Evolutionary conservation across 768 basidiomycete genomes (phyloP), one percentile per base, ranked within the genome.

Genomic region (Tulasnella sp.): DNA sequence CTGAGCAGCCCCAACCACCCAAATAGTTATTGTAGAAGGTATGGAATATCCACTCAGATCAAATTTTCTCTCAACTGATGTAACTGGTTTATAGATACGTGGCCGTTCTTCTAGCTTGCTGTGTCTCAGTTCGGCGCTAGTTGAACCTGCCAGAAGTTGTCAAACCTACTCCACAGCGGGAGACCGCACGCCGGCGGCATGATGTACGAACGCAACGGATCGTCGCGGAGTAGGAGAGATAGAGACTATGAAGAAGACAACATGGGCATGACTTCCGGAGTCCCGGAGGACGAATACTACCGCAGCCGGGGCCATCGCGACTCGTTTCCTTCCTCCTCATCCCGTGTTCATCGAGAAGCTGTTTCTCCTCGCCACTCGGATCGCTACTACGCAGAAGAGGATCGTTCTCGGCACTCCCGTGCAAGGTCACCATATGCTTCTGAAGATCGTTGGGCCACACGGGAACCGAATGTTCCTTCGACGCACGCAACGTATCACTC

Each of bases 381-480:
- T 24, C 42, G 42, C 46, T 36, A 76, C 42, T 44, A 56, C 36
- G 48, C 36, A 42, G 75, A 56, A 8, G 46, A 38, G 5, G 75
- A 34, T 31, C 75, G 75, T 16, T 38, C 75, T 36, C 52, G 42
- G 48, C 52, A 44, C 31, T 36, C 44, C 31, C 40, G 75, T 42
- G 75, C 75, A n/a, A 40, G 75, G 31, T 76, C 75, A 52, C 75
- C 75, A 19, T 76, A 76, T n/a, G 19, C 75, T 38, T 36, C 44
- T 39, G 75, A 76, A 42, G 75, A 76, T 34, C 44, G 75, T 27
- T 76, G 75, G 75, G 38, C 38, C 34, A 48, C 75, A 52, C 75
- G 75, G 52, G 75, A 76, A n/a, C 27, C 44, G 52, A 36, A 48
- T 24, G n/a, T 56, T n/a, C 27, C 75, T 52, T 38, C 31, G n/a